Evolutionary conservation across 768 basidiomycete genomes (phyloP), one percentile per base, ranked within the genome.

Genomic region (Lentinula aciculospora): DNA sequence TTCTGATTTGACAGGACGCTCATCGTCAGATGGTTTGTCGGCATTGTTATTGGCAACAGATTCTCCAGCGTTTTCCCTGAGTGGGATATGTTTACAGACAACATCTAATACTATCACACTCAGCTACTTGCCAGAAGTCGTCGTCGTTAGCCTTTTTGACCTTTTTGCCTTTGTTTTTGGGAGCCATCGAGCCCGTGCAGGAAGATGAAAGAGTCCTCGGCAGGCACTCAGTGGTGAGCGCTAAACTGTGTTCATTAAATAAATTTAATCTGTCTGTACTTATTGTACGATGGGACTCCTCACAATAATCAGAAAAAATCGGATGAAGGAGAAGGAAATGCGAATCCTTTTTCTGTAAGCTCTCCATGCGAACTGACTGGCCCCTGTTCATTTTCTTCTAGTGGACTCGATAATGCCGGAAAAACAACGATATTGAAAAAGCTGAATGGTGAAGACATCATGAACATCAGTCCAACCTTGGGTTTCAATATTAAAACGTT

Each of bases 401-500:
- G 96, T 44, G 96, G 97, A 8, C 84, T 99, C 15, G 97, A 98
- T 71, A 98, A 99, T 68, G 97, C 96, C 1, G 97, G 97, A 54
- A 98, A 99, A 78, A 98, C 97, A 1, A 99, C 96, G 2, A 97
- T 98, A 63, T 72, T 98, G 58, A 98, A 98, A 77, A 92, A 91
- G 70, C 79, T 98, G 61, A 95, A 91, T 61, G 89, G 86, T 21
- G 96, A 98, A 72, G 91, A 96, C 71, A 93, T 96, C 63, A 79
- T 79, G 65, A 81, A 79, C 53, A 85, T 98, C 56, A 92, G 89
- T 66, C 97, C 97, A 1, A 98, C 97, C 9, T 76, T 99, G 13
- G 97, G 97, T 10, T 99, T 99, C 80, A 97, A 98, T 71, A 99
- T 98, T 79, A 96, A 95, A 78, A 97, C 96, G 5, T 93, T 98